Conservation (phyloP, 148 eudicot genomes). For the Pouteria glomerata region DNA sequence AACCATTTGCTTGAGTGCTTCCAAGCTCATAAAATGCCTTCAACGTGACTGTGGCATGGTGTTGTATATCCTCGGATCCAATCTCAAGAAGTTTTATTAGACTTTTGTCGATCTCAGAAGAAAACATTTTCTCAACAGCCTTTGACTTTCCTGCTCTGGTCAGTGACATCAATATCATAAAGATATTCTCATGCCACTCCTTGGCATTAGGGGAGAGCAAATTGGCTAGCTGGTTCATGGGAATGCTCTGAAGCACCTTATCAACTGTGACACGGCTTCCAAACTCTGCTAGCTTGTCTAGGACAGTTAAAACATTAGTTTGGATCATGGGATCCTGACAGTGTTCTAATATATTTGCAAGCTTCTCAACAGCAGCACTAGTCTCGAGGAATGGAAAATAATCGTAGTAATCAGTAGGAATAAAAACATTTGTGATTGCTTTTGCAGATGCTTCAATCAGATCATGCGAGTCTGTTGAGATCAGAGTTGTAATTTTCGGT, state of each 20-base stretch:
- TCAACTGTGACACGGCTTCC: slow-evolving; percentile 4
- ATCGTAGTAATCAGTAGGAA: neutral
- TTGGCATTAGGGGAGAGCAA: slow-evolving; percentile 14
- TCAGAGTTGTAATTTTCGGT: slow-evolving; percentile 5
- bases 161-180: slow-evolving; percentile 8
- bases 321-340: slow-evolving; percentile 9
- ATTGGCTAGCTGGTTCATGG: slow-evolving; percentile 8
- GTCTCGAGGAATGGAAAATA: slow-evolving; percentile 10
- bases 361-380: neutral
- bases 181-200: slow-evolving; percentile 13
- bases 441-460: slow-evolving; percentile 6
- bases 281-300: slow-evolving; percentile 10
- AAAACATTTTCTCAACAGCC: slow-evolving; percentile 10
- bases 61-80: slow-evolving; percentile 11
- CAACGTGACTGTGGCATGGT: slow-evolving; percentile 7
- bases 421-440: slow-evolving; percentile 11
- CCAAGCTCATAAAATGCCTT: slow-evolving; percentile 14
- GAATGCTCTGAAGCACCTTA: slow-evolving; percentile 15
- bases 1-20: slow-evolving; percentile 7
- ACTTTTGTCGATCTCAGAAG: slow-evolving; percentile 1
- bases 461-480: slow-evolving; percentile 10
- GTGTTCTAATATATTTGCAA: slow-evolving; percentile 2
- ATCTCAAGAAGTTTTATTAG: slow-evolving; percentile 10
- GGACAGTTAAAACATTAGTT: neutral
- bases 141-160: slow-evolving; percentile 14